Conservation (phyloP, 495 filamentous ascomycete genomes). For the Penicillium samsonianum region DNA sequence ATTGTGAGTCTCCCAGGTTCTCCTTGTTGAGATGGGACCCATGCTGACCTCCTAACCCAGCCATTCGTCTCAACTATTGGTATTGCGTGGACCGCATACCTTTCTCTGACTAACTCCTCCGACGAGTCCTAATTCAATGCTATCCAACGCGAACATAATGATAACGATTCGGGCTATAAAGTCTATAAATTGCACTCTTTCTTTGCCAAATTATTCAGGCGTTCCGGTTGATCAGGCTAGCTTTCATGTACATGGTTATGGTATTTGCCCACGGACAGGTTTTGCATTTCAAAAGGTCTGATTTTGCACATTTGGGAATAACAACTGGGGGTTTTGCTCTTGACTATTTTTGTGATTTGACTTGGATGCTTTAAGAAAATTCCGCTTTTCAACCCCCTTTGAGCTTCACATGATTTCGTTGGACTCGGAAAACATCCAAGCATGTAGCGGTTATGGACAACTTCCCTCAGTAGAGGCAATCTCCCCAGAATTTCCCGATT, state of each 20-base stretch:
- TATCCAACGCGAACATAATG: conserved; percentile 18
- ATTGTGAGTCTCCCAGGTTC: conserved; percentile 64
- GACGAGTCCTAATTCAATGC: conserved; percentile 56
- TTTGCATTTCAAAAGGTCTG: conserved; percentile 27
- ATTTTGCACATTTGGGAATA: conserved; percentile 10
- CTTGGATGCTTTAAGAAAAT: neutral
- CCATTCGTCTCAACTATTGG: conserved; percentile 95
- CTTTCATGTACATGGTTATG: conserved; percentile 22
- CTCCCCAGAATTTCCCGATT: conserved; percentile 28
- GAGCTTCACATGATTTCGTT: neutral
- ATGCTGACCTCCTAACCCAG: conserved; percentile 45
- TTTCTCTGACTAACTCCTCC: conserved; percentile 89
- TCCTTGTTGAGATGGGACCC: neutral
- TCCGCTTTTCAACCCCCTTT: neutral
- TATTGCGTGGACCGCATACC: conserved; percentile 99
- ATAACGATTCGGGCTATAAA: conserved; percentile 22
- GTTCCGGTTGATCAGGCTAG: conserved; percentile 20
- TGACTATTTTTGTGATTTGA: neutral
- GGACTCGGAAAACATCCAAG: neutral
- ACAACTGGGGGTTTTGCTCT: conserved; percentile 1
- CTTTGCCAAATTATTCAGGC: conserved; percentile 14
- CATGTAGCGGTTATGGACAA: conserved; percentile 28
- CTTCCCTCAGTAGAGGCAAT: conserved; percentile 23
- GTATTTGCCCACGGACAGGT: conserved; percentile 7
- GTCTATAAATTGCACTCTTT: conserved; percentile 15